Conservation (phyloP, 2,329 filamentous ascomycete species). For the Penicillium nordicum region DNA sequence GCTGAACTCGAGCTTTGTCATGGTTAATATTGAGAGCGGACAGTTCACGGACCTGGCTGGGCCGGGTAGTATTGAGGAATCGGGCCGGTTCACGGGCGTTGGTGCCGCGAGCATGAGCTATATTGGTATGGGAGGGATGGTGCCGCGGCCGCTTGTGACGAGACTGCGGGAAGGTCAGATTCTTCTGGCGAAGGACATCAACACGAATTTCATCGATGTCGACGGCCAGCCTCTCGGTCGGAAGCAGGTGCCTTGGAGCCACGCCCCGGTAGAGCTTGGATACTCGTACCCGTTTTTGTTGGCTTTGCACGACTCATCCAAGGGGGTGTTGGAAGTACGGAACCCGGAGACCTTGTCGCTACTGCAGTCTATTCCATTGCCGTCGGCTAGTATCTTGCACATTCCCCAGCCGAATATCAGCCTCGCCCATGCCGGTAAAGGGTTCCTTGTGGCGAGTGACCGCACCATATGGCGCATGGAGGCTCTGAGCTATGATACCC, state of each 20-base stretch:
- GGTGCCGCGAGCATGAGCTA: slow-evolving; percentile 90
- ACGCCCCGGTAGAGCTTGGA: slow-evolving; percentile 83
- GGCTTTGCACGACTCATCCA: slow-evolving; percentile 75
- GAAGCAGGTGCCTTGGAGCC: slow-evolving; percentile 86
- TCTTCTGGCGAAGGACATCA: slow-evolving; percentile 94
- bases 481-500: slow-evolving; percentile 83
- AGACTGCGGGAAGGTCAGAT: slow-evolving; percentile 79
- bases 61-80: slow-evolving; percentile 67
- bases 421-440: slow-evolving; percentile 92
- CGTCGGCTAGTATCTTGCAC: slow-evolving; percentile 78
- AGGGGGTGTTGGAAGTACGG: slow-evolving; percentile 81
- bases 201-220: slow-evolving; percentile 85
- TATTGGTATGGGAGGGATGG: slow-evolving; percentile 88
- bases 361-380: slow-evolving; percentile 77
- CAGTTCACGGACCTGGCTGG: slow-evolving; percentile 75
- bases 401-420: slow-evolving; percentile 91
- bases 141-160: slow-evolving; percentile 83
- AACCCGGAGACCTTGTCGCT: slow-evolving; percentile 91
- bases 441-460: slow-evolving; percentile 90
- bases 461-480: slow-evolving; percentile 95
- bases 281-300: slow-evolving; percentile 97
- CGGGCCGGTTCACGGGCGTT: slow-evolving; percentile 75
- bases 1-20: slow-evolving; percentile 84
- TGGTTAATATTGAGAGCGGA: slow-evolving; percentile 77
- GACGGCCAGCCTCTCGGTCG: slow-evolving; percentile 78